Conservation (phyloP, 306 rosid species). For the Acacia acuminata region DNA sequence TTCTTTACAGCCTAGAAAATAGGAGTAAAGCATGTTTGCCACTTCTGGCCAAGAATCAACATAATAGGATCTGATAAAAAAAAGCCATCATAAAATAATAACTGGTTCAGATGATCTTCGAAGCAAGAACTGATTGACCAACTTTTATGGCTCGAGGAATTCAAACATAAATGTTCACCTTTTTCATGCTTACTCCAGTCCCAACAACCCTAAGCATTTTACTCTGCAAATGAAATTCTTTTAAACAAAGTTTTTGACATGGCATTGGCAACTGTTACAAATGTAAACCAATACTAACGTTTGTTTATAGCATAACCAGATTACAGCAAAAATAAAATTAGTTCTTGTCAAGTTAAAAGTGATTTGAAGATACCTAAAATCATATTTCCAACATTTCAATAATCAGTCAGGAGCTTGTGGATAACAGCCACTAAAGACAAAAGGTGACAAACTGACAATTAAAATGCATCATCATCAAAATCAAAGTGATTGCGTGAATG, state of each 20-base stretch:
- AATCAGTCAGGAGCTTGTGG: neutral
- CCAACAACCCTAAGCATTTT: neutral
- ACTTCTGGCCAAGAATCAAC: neutral
- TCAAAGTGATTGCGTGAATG: neutral
- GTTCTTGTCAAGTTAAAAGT: neutral
- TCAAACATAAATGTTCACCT: neutral
- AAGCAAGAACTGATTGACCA: neutral
- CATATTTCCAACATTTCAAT: neutral
- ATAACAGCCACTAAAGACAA: neutral
- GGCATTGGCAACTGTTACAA: neutral
- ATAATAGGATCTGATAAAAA: neutral
- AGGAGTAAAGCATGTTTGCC: neutral
- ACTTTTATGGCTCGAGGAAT: neutral
- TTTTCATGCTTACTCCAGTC: slow-evolving; percentile 1
- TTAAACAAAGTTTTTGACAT: neutral
- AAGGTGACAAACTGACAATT: too few species aligned
- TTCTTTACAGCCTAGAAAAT: neutral
- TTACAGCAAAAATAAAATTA: neutral
- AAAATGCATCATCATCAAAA: neutral
- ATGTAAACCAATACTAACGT: neutral
- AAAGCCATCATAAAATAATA: neutral
- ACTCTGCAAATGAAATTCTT: neutral
- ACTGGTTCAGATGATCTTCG: neutral
- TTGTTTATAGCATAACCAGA: neutral
- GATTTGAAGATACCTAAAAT: neutral